These are phyloP conservation scores for Syncephalastrum contaminatum DNA, from an alignment of 371 early-diverging fungal genomes.

Conservation along the genomic window DNA sequence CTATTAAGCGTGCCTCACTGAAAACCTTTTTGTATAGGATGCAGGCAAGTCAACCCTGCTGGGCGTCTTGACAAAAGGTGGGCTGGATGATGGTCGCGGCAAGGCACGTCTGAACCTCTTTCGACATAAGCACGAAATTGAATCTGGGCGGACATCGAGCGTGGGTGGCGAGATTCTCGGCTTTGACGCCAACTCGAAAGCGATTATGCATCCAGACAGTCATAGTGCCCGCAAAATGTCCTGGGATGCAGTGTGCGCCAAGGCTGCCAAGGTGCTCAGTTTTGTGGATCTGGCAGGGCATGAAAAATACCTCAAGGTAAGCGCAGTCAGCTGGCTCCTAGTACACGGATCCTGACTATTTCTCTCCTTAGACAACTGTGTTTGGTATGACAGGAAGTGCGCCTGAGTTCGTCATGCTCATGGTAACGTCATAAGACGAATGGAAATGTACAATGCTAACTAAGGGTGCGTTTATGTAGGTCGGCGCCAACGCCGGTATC, in stretches of 20 bases:
- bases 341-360: not conserved
- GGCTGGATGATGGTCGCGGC: slow-evolving; percentile 92
- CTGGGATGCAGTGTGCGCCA: slow-evolving; percentile 81
- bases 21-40: slow-evolving; percentile 31
- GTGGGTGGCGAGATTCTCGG: slow-evolving; percentile 91
- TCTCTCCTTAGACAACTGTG: slow-evolving; percentile 69
- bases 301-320: slow-evolving; percentile 85
- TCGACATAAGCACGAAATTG: slow-evolving; percentile 92
- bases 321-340: not conserved
- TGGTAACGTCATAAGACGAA: slow-evolving; percentile 43
- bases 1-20: not conserved
- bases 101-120: slow-evolving; percentile 88
- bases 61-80: slow-evolving; percentile 88
- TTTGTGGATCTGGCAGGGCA: slow-evolving; percentile 94
- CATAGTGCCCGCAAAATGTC: slow-evolving; percentile 49
- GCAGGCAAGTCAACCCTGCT: slow-evolving; percentile 81
- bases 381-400: slow-evolving; percentile 90
- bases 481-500: slow-evolving; percentile 90
- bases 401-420: slow-evolving; percentile 90
- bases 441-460: not conserved
- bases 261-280: slow-evolving; percentile 79
- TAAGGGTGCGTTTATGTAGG: slow-evolving; percentile 11
- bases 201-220: slow-evolving; percentile 32
- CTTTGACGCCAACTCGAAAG: slow-evolving; percentile 68
- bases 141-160: slow-evolving; percentile 88